Percentiles rank a stretch among this genome's conserved stretches.
Conservation (phyloP, 345 rosid species). For the Geranium brycei region DNA sequence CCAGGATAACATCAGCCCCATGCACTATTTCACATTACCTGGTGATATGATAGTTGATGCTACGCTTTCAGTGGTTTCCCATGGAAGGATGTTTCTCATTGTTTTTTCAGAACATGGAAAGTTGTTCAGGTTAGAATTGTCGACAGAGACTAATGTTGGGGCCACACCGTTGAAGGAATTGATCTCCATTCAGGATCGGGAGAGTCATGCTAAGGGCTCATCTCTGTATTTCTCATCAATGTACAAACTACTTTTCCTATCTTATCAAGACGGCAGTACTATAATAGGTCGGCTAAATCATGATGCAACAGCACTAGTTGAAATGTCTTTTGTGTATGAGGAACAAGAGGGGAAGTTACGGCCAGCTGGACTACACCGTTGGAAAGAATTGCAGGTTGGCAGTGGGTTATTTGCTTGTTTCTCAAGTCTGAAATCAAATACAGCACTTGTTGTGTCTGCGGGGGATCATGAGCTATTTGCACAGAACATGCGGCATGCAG, state of each 20-base stretch:
- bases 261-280: slow-evolving; percentile 82
- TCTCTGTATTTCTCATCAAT: slow-evolving; percentile 75
- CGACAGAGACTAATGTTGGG: slow-evolving; percentile 64
- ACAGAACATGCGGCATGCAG: slow-evolving; percentile 73
- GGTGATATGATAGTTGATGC: slow-evolving; percentile 84
- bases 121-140: slow-evolving; percentile 65
- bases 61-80: slow-evolving; percentile 65
- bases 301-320: slow-evolving; percentile 51
- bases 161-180: slow-evolving; percentile 76
- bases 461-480: slow-evolving; percentile 50
- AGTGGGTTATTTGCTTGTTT: slow-evolving; percentile 73
- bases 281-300: slow-evolving; percentile 62
- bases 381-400: slow-evolving; percentile 75
- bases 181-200: slow-evolving; percentile 47
- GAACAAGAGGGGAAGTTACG: slow-evolving; percentile 57
- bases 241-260: slow-evolving; percentile 61
- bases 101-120: slow-evolving; percentile 78
- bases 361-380: slow-evolving; percentile 77
- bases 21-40: slow-evolving; percentile 78
- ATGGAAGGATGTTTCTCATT: slow-evolving; percentile 65
- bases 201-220: slow-evolving; percentile 61
- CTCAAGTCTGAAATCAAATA: slow-evolving; percentile 61
- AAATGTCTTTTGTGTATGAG: slow-evolving; percentile 61
- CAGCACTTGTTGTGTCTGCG: slow-evolving; percentile 59
- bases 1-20: slow-evolving; percentile 89